phyloP scores from a whole-genome alignment of 108 stramenopile genomes.

The Fragilariopsis cylindrus region DNA sequence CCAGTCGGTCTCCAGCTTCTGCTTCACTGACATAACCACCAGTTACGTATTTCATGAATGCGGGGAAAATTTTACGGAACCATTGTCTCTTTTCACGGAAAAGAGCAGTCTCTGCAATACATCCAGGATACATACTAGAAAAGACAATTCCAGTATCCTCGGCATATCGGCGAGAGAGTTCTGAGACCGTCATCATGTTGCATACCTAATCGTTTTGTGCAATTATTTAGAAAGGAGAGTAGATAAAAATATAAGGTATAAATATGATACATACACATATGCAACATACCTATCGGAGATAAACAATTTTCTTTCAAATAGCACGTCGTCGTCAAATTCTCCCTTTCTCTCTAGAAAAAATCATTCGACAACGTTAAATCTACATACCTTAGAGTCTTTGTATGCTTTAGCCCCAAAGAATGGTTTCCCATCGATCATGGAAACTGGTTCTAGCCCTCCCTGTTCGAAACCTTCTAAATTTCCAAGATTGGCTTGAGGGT shows the following conservation, averaged over 20 bases:
- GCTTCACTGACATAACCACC: constrained; percentile 87
- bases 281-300: neutral
- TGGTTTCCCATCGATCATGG: constrained; percentile 93
- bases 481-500: constrained; percentile 92
- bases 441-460: constrained; percentile 72
- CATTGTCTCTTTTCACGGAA: constrained; percentile 96
- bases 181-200: constrained; percentile 89
- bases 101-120: constrained; percentile 94
- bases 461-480: constrained; percentile 80
- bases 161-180: constrained; percentile 90
- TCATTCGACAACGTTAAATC: neutral
- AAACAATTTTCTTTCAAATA: neutral
- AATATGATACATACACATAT: neutral
- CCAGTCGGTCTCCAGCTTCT: constrained; percentile 87
- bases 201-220: constrained; percentile 40
- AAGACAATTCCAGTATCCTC: constrained; percentile 89
- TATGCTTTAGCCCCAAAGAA: constrained; percentile 97
- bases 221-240: neutral
- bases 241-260: neutral
- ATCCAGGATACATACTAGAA: constrained; percentile 95
- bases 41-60: constrained; percentile 87
- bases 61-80: constrained; percentile 85
- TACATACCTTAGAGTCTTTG: constrained; percentile 91
- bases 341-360: neutral
- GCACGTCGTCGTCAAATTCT: neutral